Evolutionary conservation across 2,329 filamentous ascomycete species (phyloP), one percentile per base, ranked within the genome.

Genomic region (Aschersonia sp.): DNA sequence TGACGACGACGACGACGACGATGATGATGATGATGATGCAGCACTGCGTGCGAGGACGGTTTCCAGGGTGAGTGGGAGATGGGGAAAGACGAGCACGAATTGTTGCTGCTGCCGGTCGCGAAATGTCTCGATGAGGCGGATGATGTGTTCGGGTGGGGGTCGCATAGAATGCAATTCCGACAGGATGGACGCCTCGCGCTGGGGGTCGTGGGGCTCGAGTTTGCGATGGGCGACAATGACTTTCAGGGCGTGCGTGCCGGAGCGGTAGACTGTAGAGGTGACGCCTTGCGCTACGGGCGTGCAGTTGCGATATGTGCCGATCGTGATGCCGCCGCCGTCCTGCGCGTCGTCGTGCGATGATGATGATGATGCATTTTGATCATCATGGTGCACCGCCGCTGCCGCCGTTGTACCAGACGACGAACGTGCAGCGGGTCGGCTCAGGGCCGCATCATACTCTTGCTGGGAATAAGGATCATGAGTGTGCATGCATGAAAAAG

Each of bases 31-130:
- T 22, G 22, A 22, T 22, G 14, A 14, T 14, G 14, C 14, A 14
- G 10, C 30, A 12, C 41, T 43, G 22, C 30, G 43, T 32, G 32
- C 45, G 2, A 8, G 62, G n/a, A 50, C 49, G 32, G 32, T 62
- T 54, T 67, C 58, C 6, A 97, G 73, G 30, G 84, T 86, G 49
- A 81, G 69, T 5, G 80, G 81, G 70, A 90, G 77, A 62, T 84
- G 95, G 0, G 92, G 92, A 52, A 95, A 94, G 1, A 83, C 83
- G 6, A 97, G 71, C 29, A 94, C 80, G 47, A 94, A 78, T 43
- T 76, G 76, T 43, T 76, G 76, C 49, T 83, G 79, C 46, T 79
- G 69, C 43, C 80, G 78, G 50, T 89, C 77, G 50, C 82, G 72
- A 55, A 94, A 89, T 0, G 79, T 80, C 41, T 87, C 80, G 5